Conservation (phyloP, 2,329 filamentous ascomycete genomes). For the Plenodomus biglobosus region DNA sequence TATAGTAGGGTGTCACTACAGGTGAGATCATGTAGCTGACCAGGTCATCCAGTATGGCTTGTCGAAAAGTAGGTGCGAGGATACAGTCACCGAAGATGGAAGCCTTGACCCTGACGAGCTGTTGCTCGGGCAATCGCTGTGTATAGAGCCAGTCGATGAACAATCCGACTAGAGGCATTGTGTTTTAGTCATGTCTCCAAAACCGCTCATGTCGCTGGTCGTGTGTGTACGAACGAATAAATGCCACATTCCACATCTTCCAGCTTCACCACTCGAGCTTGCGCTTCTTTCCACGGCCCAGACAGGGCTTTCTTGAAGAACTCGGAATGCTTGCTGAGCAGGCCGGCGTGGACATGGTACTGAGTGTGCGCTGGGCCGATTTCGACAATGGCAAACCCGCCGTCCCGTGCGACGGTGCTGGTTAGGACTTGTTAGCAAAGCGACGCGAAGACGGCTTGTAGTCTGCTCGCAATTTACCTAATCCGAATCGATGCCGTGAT, state of each 20-base stretch:
- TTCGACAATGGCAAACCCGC: constrained; percentile 1
- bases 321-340: constrained; percentile 16
- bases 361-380: constrained; percentile 6
- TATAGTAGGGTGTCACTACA: background rate
- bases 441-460: no score
- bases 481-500: no score
- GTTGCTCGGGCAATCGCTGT: background rate
- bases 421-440: no score
- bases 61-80: background rate
- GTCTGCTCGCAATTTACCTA: no score
- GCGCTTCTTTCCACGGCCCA: constrained; percentile 14
- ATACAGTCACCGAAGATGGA: constrained; percentile 8
- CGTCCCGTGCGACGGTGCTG: background rate
- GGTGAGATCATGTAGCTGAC: background rate
- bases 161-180: constrained; percentile 4
- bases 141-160: constrained; percentile 22
- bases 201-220: no score
- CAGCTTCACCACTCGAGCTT: constrained; percentile 8
- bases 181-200: background rate
- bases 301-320: constrained; percentile 20
- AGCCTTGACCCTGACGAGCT: constrained; percentile 1
- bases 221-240: no score
- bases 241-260: constrained; percentile 11
- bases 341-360: constrained; percentile 13
- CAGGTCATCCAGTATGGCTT: background rate